Evolutionary conservation across 768 basidiomycete genomes (phyloP).

Genomic region (Fistulinella prunicolor): DNA sequence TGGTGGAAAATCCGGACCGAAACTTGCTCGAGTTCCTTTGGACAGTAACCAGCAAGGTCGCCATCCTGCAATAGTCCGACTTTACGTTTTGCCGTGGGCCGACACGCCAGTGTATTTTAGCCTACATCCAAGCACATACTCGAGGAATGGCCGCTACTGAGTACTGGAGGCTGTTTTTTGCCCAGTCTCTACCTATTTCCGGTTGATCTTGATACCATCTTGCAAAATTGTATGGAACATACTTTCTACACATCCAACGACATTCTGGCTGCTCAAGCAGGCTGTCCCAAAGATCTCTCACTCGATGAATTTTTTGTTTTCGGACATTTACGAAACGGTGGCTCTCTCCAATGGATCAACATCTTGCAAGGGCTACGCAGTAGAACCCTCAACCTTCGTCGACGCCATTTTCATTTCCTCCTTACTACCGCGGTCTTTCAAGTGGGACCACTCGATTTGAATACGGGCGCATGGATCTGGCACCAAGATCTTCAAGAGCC

Average conservation of each 20-base stretch:
- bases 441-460: background rate
- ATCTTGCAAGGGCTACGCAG: constrained; percentile 22
- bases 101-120: too few species aligned
- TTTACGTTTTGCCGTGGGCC: too few species aligned
- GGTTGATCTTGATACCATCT: too few species aligned
- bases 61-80: too few species aligned
- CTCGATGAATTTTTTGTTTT: constrained; percentile 3
- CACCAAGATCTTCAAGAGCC: constrained; percentile 35
- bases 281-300: constrained; percentile 33
- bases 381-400: background rate
- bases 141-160: too few species aligned
- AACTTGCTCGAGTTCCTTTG: too few species aligned
- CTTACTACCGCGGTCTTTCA: background rate
- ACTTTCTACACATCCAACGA: constrained; percentile 5
- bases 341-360: constrained; percentile 46
- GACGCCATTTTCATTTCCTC: background rate
- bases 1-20: too few species aligned
- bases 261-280: constrained; percentile 37
- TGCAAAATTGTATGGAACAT: background rate
- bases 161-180: too few species aligned
- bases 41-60: too few species aligned
- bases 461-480: constrained; percentile 11
- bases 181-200: too few species aligned
- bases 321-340: constrained; percentile 40
- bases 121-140: too few species aligned